These are phyloP conservation scores for Lentinus brumalis DNA, from an alignment of 768 basidiomycete genomes.

Conservation along the genomic window DNA sequence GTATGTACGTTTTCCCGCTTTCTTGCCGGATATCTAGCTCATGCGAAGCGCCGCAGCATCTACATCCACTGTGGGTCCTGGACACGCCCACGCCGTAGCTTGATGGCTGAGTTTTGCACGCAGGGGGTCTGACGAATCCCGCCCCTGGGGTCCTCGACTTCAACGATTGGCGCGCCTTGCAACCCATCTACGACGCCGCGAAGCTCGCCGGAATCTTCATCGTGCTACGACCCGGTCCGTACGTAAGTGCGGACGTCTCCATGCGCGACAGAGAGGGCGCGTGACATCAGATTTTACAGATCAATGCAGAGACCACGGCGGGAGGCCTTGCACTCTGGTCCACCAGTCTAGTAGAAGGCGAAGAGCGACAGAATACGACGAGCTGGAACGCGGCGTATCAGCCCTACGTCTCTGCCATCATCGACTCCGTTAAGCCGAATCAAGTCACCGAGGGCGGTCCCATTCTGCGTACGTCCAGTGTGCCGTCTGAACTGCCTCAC, in stretches of 20 bases:
- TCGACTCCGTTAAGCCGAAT: constrained; percentile 57
- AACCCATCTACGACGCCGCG: constrained; percentile 75
- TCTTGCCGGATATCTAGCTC: background rate
- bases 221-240: constrained; percentile 71
- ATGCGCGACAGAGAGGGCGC: background rate
- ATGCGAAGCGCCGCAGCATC: constrained; percentile 36
- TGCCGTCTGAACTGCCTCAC: background rate
- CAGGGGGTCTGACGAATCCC: constrained; percentile 69
- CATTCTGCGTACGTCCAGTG: constrained; percentile 56
- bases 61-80: constrained; percentile 63
- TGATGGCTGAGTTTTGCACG: background rate
- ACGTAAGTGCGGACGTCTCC: constrained; percentile 27
- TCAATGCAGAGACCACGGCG: constrained; percentile 81
- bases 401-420: constrained; percentile 70
- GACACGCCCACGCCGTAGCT: too few relatives aligned
- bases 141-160: constrained; percentile 76
- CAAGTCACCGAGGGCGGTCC: constrained; percentile 77
- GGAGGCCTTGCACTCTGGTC: constrained; percentile 75
- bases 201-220: constrained; percentile 76
- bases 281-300: constrained; percentile 40
- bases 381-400: constrained; percentile 74
- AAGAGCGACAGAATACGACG: constrained; percentile 68
- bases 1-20: constrained; percentile 2
- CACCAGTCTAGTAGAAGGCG: constrained; percentile 65
- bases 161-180: constrained; percentile 64